phyloP scores from a whole-genome alignment of 352 stramenopile genomes.

The Phytophthora syringae region DNA sequence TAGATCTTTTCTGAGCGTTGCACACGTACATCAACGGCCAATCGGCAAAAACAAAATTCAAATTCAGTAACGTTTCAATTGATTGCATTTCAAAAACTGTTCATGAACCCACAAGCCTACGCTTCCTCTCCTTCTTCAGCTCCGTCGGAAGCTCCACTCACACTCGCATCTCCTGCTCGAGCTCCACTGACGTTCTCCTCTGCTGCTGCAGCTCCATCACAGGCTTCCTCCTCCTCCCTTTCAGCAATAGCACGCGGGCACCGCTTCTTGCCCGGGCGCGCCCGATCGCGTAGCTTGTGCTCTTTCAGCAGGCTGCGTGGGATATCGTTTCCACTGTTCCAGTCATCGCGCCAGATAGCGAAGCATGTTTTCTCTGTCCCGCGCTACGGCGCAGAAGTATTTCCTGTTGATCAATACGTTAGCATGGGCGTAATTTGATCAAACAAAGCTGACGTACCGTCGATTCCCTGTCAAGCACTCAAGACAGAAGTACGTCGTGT shows the following conservation, averaged over 20 bases:
- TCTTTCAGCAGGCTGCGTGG: background rate
- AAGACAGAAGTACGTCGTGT: background rate
- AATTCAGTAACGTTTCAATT: background rate
- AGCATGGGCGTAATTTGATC: no score
- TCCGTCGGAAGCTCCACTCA: no score
- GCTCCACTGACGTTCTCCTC: no score
- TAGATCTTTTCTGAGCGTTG: background rate
- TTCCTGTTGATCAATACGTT: background rate
- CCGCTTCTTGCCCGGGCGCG: background rate
- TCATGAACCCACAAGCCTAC: background rate
- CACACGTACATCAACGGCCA: background rate
- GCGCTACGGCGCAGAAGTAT: slow-evolving; percentile 3
- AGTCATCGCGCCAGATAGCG: slow-evolving; percentile 1
- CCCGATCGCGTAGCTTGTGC: background rate
- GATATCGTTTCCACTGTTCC: slow-evolving; percentile 5
- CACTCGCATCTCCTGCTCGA: no score
- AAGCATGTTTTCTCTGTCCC: background rate
- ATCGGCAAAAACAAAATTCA: background rate
- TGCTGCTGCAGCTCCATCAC: background rate
- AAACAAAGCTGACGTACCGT: slow-evolving; percentile 1
- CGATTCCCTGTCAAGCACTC: background rate
- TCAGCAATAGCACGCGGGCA: background rate
- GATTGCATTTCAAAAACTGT: background rate
- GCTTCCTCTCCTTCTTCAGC: background rate
- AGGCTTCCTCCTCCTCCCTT: background rate